phyloP scores from a whole-genome alignment of 2,329 filamentous ascomycete genomes.

The Fusarium bulbicola region DNA sequence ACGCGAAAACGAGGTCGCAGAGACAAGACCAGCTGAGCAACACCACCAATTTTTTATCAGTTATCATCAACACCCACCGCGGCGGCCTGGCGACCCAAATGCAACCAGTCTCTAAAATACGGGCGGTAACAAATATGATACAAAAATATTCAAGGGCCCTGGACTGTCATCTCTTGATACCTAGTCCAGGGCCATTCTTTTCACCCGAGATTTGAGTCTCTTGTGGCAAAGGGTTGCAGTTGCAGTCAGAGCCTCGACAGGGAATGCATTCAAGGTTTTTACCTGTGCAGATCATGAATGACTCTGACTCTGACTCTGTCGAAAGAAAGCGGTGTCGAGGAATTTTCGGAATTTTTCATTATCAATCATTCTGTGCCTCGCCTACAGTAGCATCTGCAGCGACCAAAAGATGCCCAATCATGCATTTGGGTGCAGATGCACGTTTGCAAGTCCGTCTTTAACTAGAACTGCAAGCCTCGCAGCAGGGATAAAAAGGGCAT shows the following conservation, averaged over 20 bases:
- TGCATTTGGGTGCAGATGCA: conserved; percentile 17
- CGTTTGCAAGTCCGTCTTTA: conserved; percentile 20
- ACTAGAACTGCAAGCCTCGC: conserved; percentile 28
- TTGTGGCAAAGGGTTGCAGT: conserved; percentile 1
- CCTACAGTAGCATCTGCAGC: conserved; percentile 10
- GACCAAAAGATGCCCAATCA: conserved; percentile 27
- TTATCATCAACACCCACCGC: conserved; percentile 9
- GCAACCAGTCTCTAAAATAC: conserved; percentile 11
- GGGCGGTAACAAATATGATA: conserved; percentile 31
- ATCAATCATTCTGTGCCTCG: conserved; percentile 19
- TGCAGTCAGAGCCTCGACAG: conserved; percentile 8
- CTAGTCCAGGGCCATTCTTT: not conserved
- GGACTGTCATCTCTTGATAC: conserved; percentile 31
- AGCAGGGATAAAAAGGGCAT: conserved; percentile 11
- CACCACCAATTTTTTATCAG: conserved; percentile 8
- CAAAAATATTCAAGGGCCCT: conserved; percentile 16
- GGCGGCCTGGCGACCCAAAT: conserved; percentile 7
- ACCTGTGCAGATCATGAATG: conserved; percentile 37
- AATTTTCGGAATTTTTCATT: conserved; percentile 17
- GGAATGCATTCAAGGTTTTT: conserved; percentile 17
- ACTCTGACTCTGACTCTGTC: conserved; percentile 8
- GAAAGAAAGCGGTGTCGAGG: conserved; percentile 38
- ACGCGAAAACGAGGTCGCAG: conserved; percentile 24
- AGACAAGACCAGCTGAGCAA: conserved; percentile 25
- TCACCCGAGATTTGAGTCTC: conserved; percentile 5